These are phyloP conservation scores for Ceratocystis cubensis DNA, from an alignment of 2,329 filamentous ascomycete genomes.

Conservation along the genomic window DNA sequence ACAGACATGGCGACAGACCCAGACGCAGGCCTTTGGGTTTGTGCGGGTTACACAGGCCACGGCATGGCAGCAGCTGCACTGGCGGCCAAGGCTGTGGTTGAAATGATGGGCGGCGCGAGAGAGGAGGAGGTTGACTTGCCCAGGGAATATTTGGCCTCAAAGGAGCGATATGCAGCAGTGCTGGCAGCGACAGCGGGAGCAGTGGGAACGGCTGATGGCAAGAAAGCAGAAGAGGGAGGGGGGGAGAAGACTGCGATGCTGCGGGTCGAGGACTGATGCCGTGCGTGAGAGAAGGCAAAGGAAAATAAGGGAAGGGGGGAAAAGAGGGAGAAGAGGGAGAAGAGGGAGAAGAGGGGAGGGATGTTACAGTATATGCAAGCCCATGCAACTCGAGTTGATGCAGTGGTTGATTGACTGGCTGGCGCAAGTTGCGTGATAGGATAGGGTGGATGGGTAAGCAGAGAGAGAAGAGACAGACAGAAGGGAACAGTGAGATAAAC, in stretches of 20 bases:
- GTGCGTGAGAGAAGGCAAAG: not conserved
- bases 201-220: not conserved
- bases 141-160: slow-evolving; percentile 31
- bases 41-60: slow-evolving; percentile 58
- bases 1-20: too few relatives aligned
- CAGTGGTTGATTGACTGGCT: too few relatives aligned
- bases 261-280: not conserved
- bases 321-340: not conserved
- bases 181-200: not conserved
- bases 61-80: slow-evolving; percentile 65
- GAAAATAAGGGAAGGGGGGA: not conserved
- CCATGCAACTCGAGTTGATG: too few relatives aligned
- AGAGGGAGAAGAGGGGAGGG: not conserved
- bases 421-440: too few relatives aligned
- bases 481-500: too few relatives aligned
- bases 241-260: not conserved
- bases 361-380: not conserved
- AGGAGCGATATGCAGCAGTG: slow-evolving; percentile 25
- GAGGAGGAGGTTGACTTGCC: slow-evolving; percentile 35
- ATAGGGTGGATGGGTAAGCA: too few relatives aligned
- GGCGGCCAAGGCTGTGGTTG: slow-evolving; percentile 49
- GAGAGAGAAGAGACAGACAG: too few relatives aligned
- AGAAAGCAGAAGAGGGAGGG: not conserved
- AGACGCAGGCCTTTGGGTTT: slow-evolving; percentile 45
- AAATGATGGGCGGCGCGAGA: slow-evolving; percentile 41